A percentile compares a stretch with the other conserved stretches of the same genome.
Conservation (phyloP, 2,329 filamentous ascomycete genomes). For the Penicillium sp. region DNA sequence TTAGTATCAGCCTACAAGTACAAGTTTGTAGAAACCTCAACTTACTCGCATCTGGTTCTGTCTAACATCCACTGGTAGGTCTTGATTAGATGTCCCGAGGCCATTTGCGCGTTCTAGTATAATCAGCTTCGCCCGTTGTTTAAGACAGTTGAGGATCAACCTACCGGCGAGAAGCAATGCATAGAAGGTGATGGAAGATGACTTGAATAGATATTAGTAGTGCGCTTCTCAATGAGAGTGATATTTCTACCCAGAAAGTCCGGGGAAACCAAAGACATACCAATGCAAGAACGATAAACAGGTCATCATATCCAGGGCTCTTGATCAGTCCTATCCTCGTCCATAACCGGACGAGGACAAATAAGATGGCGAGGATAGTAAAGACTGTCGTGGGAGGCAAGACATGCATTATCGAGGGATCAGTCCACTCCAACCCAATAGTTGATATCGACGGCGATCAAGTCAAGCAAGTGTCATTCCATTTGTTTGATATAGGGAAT, state of each 20-base stretch:
- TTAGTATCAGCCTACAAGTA: not conserved
- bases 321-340: slow-evolving; percentile 22
- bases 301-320: slow-evolving; percentile 27
- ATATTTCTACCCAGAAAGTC: not conserved
- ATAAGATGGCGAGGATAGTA: slow-evolving; percentile 15
- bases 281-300: slow-evolving; percentile 21
- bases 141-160: not conserved
- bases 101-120: slow-evolving; percentile 20
- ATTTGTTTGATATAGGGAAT: not conserved
- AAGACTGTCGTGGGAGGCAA: slow-evolving; percentile 20
- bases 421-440: not conserved
- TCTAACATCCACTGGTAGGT: slow-evolving; percentile 5
- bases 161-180: slow-evolving; percentile 15
- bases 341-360: slow-evolving; percentile 22
- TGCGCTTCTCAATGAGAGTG: not conserved
- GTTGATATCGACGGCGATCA: not conserved
- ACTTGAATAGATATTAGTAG: slow-evolving; percentile 2
- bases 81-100: slow-evolving; percentile 11
- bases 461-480: not conserved
- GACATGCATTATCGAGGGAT: slow-evolving; percentile 20
- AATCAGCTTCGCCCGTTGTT: not conserved
- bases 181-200: slow-evolving; percentile 4
- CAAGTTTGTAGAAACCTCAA: not conserved
- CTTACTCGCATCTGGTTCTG: slow-evolving; percentile 22
- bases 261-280: slow-evolving; percentile 6